Evolutionary conservation across 371 early-diverging fungal species (phyloP).

Genomic region (Mucor indicus): DNA sequence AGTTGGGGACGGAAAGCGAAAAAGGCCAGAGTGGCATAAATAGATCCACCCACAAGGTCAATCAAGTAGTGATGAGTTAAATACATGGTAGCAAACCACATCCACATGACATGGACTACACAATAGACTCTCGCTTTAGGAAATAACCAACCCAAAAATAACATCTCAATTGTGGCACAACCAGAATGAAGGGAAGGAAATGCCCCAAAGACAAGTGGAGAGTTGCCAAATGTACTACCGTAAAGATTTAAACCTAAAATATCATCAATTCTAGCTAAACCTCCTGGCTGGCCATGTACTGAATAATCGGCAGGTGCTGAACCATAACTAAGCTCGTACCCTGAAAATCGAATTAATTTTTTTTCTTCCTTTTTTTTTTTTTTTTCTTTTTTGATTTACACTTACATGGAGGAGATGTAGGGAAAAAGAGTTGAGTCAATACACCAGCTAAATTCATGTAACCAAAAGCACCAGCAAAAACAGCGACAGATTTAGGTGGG

Average conservation of each 20-base stretch:
- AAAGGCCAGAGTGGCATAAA: conserved; percentile 57
- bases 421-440: conserved; percentile 62
- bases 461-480: conserved; percentile 61
- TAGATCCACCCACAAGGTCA: conserved; percentile 69
- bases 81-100: conserved; percentile 79
- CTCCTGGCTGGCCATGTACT: conserved; percentile 71
- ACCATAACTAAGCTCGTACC: conserved; percentile 60
- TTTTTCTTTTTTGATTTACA: too few relatives aligned
- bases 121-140: conserved; percentile 45
- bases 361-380: too few relatives aligned
- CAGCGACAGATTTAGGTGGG: conserved; percentile 44
- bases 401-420: conserved; percentile 75
- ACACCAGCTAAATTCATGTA: conserved; percentile 71
- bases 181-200: conserved; percentile 73
- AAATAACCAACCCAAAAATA: conserved; percentile 52
- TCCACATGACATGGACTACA: conserved; percentile 58
- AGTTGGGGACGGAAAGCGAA: conserved; percentile 32
- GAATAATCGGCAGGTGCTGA: conserved; percentile 60
- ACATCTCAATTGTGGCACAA: conserved; percentile 61
- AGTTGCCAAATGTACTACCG: conserved; percentile 59
- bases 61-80: conserved; percentile 71
- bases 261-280: conserved; percentile 64
- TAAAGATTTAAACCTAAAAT: conserved; percentile 63
- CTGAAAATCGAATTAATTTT: too few relatives aligned
- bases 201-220: conserved; percentile 73